phyloP scores from a whole-genome alignment of 2,329 filamentous ascomycete species.

The Cercospora sojina region DNA sequence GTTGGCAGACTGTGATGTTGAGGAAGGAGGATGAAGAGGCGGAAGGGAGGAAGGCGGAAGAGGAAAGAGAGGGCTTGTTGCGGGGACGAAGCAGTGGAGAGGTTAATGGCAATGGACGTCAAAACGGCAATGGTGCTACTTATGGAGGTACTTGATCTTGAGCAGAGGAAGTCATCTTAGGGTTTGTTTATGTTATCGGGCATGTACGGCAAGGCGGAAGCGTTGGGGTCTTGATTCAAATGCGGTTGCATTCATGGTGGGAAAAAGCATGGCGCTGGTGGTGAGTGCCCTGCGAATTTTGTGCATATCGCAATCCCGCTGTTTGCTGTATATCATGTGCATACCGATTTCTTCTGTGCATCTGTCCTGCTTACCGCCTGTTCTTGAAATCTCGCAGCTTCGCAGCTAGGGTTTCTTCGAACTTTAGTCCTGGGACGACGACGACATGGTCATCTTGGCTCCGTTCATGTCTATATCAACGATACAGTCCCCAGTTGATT shows the following conservation, averaged over 20 bases:
- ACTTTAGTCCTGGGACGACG: slow-evolving; percentile 1
- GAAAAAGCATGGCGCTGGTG: neutral
- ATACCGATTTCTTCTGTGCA: neutral
- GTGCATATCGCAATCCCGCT: neutral
- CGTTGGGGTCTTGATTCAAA: neutral
- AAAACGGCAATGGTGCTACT: neutral
- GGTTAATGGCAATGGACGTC: neutral
- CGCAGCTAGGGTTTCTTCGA: neutral
- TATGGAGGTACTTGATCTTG: neutral
- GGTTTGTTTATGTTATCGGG: neutral
- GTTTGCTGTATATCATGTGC: neutral
- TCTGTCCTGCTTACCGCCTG: neutral
- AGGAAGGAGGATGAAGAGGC: slow-evolving; percentile 43
- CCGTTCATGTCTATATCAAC: neutral
- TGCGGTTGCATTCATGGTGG: neutral
- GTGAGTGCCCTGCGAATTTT: neutral
- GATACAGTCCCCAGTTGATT: neutral
- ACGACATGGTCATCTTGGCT: neutral
- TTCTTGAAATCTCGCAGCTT: neutral
- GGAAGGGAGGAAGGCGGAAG: slow-evolving; percentile 29
- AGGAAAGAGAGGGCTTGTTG: neutral
- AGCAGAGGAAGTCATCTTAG: neutral
- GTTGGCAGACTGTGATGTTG: slow-evolving; percentile 49
- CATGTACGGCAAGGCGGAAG: neutral
- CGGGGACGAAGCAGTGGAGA: neutral